phyloP scores from a whole-genome alignment of 495 filamentous ascomycete species.

The Tuber microsphaerosporum region DNA sequence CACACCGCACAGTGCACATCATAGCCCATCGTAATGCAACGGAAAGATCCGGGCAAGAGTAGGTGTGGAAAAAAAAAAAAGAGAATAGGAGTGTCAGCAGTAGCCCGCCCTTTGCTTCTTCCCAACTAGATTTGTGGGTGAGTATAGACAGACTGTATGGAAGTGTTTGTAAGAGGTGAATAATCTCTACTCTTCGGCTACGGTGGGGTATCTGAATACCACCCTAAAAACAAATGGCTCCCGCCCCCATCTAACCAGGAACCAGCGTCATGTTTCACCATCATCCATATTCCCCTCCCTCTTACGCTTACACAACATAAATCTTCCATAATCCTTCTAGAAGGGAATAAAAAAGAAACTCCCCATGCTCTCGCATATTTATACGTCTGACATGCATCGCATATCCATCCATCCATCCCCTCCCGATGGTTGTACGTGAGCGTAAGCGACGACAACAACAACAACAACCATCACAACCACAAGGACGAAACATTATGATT shows the following conservation, averaged over 20 bases:
- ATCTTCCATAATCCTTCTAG: neutral
- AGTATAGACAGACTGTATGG: neutral
- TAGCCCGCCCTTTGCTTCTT: neutral
- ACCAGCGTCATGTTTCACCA: neutral
- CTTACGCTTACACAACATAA: neutral
- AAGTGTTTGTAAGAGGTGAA: neutral
- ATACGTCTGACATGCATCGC: conserved; percentile 3
- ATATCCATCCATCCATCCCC: neutral
- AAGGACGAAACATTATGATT: neutral
- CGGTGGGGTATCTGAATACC: neutral
- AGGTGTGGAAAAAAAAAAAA: neutral
- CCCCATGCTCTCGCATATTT: neutral
- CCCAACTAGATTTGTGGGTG: neutral
- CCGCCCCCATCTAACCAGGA: neutral
- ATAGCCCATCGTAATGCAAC: neutral
- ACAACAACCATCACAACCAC: neutral
- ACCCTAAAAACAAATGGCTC: neutral
- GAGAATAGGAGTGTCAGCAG: neutral
- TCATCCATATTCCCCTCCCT: neutral
- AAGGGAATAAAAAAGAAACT: neutral
- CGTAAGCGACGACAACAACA: neutral
- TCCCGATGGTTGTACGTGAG: neutral
- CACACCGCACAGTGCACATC: neutral
- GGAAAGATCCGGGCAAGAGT: neutral
- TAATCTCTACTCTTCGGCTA: neutral